Evolutionary conservation across 371 early-diverging fungal genomes (phyloP), one percentile per base, ranked within the genome.

Genomic region (Circinella umbellata): DNA sequence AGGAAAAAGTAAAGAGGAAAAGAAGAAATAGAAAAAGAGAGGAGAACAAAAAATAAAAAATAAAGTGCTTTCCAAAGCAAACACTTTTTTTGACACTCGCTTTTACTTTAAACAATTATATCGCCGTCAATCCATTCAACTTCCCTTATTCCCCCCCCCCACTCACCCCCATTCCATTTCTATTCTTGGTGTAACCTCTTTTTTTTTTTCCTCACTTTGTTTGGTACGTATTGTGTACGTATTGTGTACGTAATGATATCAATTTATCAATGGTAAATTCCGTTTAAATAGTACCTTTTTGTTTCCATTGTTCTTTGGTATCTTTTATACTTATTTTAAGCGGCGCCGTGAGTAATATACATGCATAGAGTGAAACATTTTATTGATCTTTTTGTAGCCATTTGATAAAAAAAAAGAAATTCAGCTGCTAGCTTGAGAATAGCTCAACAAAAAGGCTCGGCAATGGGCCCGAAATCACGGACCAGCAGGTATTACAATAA

Each of bases 11-110:
- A 63, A 20, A 42, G 38, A 63, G 39, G 10, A 47, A 42, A 47
- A 17, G 47, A 27, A 65, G 18, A 18, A 65, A 13, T 61, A 18
- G 18, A 68, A 62, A 62, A 51, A 53, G 63, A 47, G 42, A 64
- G 51, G 57, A 27, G 35, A 27, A 35, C 51, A 36, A 38, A 53
- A 38, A 47, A 38, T 34, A 34, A 42, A 14, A 17, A 27, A 15
- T n/a, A 36, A 14, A 57, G 18, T 11, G 34, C 7, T 34, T 47
- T 64, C 7, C 27, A 49, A 63, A 42, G 47, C 36, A 18, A 4
- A 48, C 11, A n/a, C 15, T 51, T 20, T 36, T 20, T 36, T 64
- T 36, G 39, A 63, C 47, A 51, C 49, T 17, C 38, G 17, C 51
- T n/a, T n/a, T 64, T 64, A 38, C 53, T 64, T 49, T 54, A 18